phyloP scores from a whole-genome alignment of 208 protist genomes.

The Crithidia fasciculata region DNA sequence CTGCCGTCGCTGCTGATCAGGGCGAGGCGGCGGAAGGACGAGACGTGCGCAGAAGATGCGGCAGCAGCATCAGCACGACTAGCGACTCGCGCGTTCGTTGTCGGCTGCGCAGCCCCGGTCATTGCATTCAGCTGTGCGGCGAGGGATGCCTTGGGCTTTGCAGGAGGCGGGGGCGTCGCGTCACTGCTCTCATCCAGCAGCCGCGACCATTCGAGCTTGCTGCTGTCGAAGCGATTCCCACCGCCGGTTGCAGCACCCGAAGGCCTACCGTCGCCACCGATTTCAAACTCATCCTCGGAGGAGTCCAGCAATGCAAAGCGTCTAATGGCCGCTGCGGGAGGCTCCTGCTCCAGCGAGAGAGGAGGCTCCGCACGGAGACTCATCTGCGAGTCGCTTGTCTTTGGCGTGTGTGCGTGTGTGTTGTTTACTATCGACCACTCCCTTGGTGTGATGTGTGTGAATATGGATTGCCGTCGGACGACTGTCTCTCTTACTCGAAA shows the following conservation, averaged over 20 bases:
- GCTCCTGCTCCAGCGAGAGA: conserved; percentile 7
- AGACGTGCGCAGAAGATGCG: not conserved
- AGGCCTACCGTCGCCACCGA: not conserved
- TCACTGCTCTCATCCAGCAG: conserved; percentile 28
- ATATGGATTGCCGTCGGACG: too few relatives aligned
- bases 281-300: conserved; percentile 4
- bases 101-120: too few relatives aligned
- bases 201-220: conserved; percentile 18
- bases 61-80: not conserved
- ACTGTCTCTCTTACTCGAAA: too few relatives aligned
- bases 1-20: conserved; percentile 9
- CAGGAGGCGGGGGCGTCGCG: not conserved
- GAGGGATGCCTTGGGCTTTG: not conserved
- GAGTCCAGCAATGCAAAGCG: conserved; percentile 39
- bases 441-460: too few relatives aligned
- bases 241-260: not conserved
- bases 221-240: conserved; percentile 3
- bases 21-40: not conserved
- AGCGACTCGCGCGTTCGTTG: not conserved
- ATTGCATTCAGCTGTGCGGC: not conserved
- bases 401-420: not conserved
- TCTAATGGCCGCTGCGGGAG: conserved; percentile 15
- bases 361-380: not conserved
- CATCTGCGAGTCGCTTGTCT: not conserved
- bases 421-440: not conserved